Conservation (phyloP, 257 asterid species). For the Nicotiana benthamiana region DNA sequence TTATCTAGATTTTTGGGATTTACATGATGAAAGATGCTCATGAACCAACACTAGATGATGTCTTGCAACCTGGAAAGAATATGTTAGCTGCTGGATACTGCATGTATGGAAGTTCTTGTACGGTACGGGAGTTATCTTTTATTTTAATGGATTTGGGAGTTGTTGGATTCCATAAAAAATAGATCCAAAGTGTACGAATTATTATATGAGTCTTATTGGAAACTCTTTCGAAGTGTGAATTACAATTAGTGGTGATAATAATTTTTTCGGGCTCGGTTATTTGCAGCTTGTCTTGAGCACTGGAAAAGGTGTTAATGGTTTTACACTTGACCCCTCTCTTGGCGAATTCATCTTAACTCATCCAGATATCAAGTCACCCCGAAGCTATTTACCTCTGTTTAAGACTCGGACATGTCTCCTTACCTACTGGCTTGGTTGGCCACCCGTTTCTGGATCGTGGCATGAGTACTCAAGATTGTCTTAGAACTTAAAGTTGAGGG, state of each 20-base stretch:
- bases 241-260: neutral
- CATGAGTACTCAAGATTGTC: neutral
- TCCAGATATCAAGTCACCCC: conserved; percentile 51
- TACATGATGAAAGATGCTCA: conserved; percentile 49
- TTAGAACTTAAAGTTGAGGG: neutral
- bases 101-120: conserved; percentile 98
- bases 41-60: conserved; percentile 71
- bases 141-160: neutral
- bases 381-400: neutral
- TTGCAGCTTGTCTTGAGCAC: conserved; percentile 76
- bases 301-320: conserved; percentile 87
- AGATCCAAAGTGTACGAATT: neutral
- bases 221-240: neutral
- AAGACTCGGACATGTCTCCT: neutral
- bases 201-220: neutral
- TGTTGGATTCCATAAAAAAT: neutral
- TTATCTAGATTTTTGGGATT: conserved; percentile 78
- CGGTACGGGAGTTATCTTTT: conserved; percentile 29
- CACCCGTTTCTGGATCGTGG: neutral
- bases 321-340: conserved; percentile 95
- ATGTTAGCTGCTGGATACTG: conserved; percentile 97
- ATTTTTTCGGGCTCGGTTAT: neutral
- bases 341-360: conserved; percentile 97
- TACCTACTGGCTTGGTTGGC: neutral
- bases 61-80: conserved; percentile 87